phyloP scores from a whole-genome alignment of 768 basidiomycete species.

The Mycena metata region DNA sequence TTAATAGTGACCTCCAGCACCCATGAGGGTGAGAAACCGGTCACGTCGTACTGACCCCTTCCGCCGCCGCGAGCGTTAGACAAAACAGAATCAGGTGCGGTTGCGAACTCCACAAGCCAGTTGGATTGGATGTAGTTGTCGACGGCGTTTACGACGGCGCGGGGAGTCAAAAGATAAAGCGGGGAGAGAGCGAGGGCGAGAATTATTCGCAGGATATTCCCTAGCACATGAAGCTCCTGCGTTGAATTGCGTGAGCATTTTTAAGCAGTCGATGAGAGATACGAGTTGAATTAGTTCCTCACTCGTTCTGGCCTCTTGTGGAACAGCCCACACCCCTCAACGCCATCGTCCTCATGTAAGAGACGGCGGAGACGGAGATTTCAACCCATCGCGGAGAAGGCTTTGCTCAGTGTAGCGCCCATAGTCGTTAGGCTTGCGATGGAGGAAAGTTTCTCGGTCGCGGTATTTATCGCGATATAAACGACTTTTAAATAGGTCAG shows the following conservation, averaged over 20 bases:
- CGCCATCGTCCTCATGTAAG: constrained; percentile 6
- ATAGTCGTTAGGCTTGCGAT: not conserved
- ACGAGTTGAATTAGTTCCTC: too few species aligned
- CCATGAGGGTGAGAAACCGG: constrained; percentile 4
- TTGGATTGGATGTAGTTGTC: constrained; percentile 9
- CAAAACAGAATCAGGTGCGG: constrained; percentile 1
- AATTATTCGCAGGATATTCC: constrained; percentile 4
- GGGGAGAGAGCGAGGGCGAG: not conserved
- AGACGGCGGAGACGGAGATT: constrained; percentile 6
- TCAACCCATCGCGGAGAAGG: not conserved
- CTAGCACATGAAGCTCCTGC: not conserved
- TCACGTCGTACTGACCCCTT: constrained; percentile 2
- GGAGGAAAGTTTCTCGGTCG: not conserved
- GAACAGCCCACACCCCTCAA: constrained; percentile 17
- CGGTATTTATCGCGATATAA: not conserved
- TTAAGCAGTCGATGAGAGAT: not conserved
- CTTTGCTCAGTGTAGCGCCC: not conserved
- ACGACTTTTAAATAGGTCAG: not conserved
- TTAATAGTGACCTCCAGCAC: not conserved
- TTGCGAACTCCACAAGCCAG: constrained; percentile 21
- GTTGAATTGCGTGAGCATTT: not conserved
- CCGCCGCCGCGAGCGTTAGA: not conserved
- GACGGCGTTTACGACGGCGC: not conserved
- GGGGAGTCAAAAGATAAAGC: not conserved
- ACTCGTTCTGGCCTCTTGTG: constrained; percentile 7